Percentiles rank a stretch among this genome's conserved stretches.
phyloP scores from a whole-genome alignment of 2,329 filamentous ascomycete species.

The Amesomyces nigricolor region DNA sequence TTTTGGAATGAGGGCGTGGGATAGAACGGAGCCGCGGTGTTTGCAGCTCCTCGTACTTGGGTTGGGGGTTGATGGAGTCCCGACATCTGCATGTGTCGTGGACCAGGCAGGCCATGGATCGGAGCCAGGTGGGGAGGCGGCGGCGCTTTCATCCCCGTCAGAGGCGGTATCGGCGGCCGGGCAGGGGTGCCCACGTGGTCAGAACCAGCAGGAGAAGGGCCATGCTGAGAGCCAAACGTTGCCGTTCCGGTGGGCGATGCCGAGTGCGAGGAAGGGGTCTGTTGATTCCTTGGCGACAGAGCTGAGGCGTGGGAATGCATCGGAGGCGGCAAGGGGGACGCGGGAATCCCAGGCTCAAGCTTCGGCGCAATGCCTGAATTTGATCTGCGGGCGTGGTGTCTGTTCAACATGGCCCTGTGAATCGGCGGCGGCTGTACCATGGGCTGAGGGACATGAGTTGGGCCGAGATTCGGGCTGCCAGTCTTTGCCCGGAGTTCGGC shows the following conservation, averaged over 20 bases:
- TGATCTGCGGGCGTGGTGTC: conserved; percentile 68
- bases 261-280: conserved; percentile 74
- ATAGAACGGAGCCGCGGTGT: conserved; percentile 58
- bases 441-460: conserved; percentile 61
- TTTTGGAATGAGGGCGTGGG: conserved; percentile 79
- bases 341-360: conserved; percentile 49
- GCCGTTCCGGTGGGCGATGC: conserved; percentile 49
- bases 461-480: conserved; percentile 73
- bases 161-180: conserved; percentile 32
- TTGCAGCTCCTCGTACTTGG: conserved; percentile 31
- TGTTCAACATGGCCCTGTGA: conserved; percentile 74
- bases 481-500: conserved; percentile 91
- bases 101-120: conserved; percentile 25
- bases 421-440: conserved; percentile 69
- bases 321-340: conserved; percentile 39
- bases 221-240: conserved; percentile 45
- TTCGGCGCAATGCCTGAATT: conserved; percentile 72
- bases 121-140: conserved; percentile 31
- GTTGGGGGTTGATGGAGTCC: conserved; percentile 26
- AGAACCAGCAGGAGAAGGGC: conserved; percentile 34
- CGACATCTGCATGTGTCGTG: conserved; percentile 34
- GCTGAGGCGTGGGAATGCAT: conserved; percentile 50
- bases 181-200: conserved; percentile 23
- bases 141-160: conserved; percentile 37
- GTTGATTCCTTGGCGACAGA: conserved; percentile 64